Evolutionary conservation across 352 stramenopile genomes (phyloP), one percentile per base, ranked within the genome.

Genomic region (Thraustochytrium striatum): DNA sequence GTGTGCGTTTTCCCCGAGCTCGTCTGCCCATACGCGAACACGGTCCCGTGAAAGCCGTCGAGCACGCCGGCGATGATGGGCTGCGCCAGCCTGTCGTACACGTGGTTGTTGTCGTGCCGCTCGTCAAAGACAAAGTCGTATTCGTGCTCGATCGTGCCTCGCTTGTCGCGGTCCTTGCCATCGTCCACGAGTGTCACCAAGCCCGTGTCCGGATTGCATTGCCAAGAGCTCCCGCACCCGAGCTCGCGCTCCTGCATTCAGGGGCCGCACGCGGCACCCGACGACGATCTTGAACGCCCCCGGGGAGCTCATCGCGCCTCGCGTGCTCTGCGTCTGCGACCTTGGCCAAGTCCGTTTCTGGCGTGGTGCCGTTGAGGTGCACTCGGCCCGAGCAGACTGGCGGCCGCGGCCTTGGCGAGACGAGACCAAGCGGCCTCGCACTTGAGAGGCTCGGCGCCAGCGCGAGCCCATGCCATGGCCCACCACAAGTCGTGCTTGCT

Each of bases 11-110:
- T 94, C 7, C 89, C 91, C 1, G 69, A 95, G 39, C 89, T 92
- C 47, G 91, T 95, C 84, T 96, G 91, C 2, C 91, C 91, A 79
- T 97, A 97, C 2, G 92, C 91, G 58, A 97, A 96, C 75, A 97
- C 94, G 33, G 93, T 97, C 1, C 89, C 92, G 75, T 97, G 96
- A 84, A 96, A 97, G 5, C 92, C 92, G 57, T 90, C 85, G 83
- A 97, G 91, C 38, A 97, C 90, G 93, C 90, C 91, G 88, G 92
- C 86, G 2, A 97, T 90, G 35, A 96, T 87, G 3, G 92, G 91
- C 11, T 88, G 85, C 41, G 89, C 91, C 32, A 99, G 90, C 59
- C 85, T 87, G 72, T 96, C 88, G 65, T 96, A 97, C 5, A 97
- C 89, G 8, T 87, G 86, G 68, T 91, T 84, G 82, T 97, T 91